These are phyloP conservation scores for Peribolospora kevripleyi DNA, from an alignment of 768 basidiomycete genomes.

Conservation along the genomic window DNA sequence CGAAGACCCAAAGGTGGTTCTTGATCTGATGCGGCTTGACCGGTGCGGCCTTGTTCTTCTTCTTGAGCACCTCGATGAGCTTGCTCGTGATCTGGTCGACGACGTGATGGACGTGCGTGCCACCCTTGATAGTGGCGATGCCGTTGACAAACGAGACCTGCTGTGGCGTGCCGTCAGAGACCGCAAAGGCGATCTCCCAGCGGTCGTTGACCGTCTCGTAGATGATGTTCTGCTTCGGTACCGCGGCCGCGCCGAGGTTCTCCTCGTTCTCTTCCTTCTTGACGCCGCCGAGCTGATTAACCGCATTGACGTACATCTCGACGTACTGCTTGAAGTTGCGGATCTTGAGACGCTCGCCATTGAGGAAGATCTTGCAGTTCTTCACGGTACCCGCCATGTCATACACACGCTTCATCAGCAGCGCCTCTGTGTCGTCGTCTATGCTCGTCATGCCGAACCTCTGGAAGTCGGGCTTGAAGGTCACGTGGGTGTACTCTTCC, in stretches of 20 bases:
- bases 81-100: conserved; percentile 74
- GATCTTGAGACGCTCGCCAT: conserved; percentile 73
- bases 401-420: conserved; percentile 80
- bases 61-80: conserved; percentile 53
- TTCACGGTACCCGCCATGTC: conserved; percentile 90
- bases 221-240: conserved; percentile 48
- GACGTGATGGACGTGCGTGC: conserved; percentile 66
- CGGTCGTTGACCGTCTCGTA: conserved; percentile 56
- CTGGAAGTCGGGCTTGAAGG: conserved; percentile 72
- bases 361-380: conserved; percentile 77
- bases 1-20: conserved; percentile 95
- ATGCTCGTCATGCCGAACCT: conserved; percentile 75
- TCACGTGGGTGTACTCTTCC: conserved; percentile 79
- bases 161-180: conserved; percentile 75
- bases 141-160: conserved; percentile 96
- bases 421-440: conserved; percentile 68
- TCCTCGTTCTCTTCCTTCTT: conserved; percentile 6
- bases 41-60: conserved; percentile 94
- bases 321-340: conserved; percentile 95
- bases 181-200: conserved; percentile 87
- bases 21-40: conserved; percentile 85
- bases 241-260: conserved; percentile 26
- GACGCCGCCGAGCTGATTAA: conserved; percentile 38
- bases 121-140: conserved; percentile 87
- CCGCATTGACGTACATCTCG: conserved; percentile 65